Evolutionary conservation across 192 early-diverging fungal genomes (phyloP).

Genomic region (Dissophora globulifera): DNA sequence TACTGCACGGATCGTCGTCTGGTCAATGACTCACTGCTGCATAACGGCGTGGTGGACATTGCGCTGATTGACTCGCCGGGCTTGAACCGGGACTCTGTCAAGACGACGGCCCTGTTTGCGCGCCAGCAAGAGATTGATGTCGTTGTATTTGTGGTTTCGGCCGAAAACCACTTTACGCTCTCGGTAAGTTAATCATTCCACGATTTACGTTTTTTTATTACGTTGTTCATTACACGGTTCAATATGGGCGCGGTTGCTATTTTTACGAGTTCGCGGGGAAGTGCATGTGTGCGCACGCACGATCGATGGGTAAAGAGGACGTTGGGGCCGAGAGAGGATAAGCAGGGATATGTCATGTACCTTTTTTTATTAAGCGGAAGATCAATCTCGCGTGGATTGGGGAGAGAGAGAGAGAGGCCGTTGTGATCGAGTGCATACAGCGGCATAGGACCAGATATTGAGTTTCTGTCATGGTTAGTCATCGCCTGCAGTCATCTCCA

Average conservation of each 20-base stretch:
- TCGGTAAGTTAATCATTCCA: conserved; percentile 68
- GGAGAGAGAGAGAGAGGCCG: conserved; percentile 13
- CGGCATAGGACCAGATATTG: too few species aligned
- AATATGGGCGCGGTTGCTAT: too few species aligned
- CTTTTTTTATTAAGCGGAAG: not conserved
- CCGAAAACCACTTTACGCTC: conserved; percentile 99
- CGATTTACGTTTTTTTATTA: conserved; percentile 11
- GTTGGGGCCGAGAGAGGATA: conserved; percentile 2
- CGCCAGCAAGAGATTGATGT: conserved; percentile 99
- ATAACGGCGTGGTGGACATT: conserved; percentile 97
- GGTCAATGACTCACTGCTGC: conserved; percentile 78
- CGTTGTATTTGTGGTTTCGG: conserved; percentile 98
- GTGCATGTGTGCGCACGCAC: not conserved
- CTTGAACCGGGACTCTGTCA: conserved; percentile 96
- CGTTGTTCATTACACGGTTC: too few species aligned
- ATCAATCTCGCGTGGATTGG: conserved; percentile 25
- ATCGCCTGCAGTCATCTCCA: not conserved
- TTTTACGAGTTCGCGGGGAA: not conserved
- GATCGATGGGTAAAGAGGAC: too few species aligned
- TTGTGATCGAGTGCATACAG: not conserved
- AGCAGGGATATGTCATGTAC: not conserved
- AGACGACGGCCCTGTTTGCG: conserved; percentile 96
- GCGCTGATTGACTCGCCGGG: conserved; percentile 98
- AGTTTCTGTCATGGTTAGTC: conserved; percentile 20
- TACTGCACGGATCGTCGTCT: conserved; percentile 81